A percentile compares a stretch with the other conserved stretches of the same genome.
Evolutionary conservation across 768 basidiomycete species (phyloP).

Genomic region (Guyanaporus albipodus): DNA sequence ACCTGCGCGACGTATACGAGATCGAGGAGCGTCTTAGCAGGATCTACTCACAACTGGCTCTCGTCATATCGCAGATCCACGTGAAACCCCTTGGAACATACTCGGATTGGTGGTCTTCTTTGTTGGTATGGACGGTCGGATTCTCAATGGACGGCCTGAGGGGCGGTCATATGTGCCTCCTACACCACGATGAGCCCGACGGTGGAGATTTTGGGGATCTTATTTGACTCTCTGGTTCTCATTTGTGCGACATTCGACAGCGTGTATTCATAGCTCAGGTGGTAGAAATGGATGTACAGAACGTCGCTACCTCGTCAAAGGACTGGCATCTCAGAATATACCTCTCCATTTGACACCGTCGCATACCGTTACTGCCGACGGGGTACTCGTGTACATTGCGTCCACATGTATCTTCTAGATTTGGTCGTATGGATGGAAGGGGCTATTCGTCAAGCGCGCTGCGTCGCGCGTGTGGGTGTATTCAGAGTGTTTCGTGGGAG

Average conservation of each 20-base stretch:
- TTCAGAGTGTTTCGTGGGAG: neutral
- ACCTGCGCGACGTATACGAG: conserved; percentile 56
- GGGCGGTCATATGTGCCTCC: conserved; percentile 57
- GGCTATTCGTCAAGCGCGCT: neutral
- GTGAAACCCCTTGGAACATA: conserved; percentile 60
- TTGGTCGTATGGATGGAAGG: conserved; percentile 21
- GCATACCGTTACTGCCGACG: conserved; percentile 40
- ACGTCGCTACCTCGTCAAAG: conserved; percentile 56
- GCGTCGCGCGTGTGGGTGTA: neutral
- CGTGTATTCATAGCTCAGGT: conserved; percentile 54
- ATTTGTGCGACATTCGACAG: conserved; percentile 64
- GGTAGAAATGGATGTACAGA: conserved; percentile 72
- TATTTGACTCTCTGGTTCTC: conserved; percentile 59
- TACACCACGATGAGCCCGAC: conserved; percentile 58
- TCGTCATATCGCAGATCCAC: conserved; percentile 51
- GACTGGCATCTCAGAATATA: conserved; percentile 44
- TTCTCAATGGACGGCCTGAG: conserved; percentile 48
- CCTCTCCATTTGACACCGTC: too few species aligned
- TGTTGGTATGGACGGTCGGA: conserved; percentile 62
- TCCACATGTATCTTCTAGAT: conserved; percentile 60
- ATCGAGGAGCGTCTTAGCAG: conserved; percentile 61
- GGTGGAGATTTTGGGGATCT: conserved; percentile 53
- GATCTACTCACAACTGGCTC: conserved; percentile 63
- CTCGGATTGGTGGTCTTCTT: conserved; percentile 55
- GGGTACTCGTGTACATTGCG: conserved; percentile 44